A percentile compares a stretch with the other conserved stretches of the same genome.
These are phyloP conservation scores for Fusarium fujikuroi DNA, from an alignment of 2,329 filamentous ascomycete species.

Conservation along the genomic window DNA sequence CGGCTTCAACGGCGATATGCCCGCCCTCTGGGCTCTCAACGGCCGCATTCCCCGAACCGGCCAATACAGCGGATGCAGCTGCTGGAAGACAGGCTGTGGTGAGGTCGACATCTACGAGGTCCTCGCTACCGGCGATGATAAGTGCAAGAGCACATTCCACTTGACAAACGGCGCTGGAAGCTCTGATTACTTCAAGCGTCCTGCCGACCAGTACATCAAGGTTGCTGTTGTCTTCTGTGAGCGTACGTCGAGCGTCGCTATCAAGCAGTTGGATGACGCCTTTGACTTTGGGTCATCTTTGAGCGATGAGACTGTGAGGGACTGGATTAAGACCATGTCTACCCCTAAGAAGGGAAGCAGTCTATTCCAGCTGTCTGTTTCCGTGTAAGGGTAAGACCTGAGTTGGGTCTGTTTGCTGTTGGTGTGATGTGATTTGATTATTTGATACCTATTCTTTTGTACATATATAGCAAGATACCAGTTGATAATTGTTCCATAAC, in stretches of 20 bases:
- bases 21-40: conserved; percentile 81
- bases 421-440: not conserved
- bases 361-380: conserved; percentile 35
- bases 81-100: conserved; percentile 75
- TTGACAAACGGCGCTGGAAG: conserved; percentile 70
- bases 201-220: conserved; percentile 68
- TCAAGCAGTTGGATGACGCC: conserved; percentile 62
- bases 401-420: not conserved
- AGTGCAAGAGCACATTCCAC: conserved; percentile 78
- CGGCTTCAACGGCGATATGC: conserved; percentile 72
- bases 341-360: conserved; percentile 31
- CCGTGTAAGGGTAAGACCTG: not conserved
- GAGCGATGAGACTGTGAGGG: conserved; percentile 51
- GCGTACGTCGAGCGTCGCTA: conserved; percentile 61
- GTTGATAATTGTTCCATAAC: not conserved
- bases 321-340: conserved; percentile 46
- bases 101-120: conserved; percentile 83
- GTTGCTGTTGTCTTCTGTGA: conserved; percentile 71
- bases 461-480: conserved; percentile 18
- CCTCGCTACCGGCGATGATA: conserved; percentile 70
- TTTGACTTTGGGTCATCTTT: conserved; percentile 55
- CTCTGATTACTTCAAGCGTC: conserved; percentile 78
- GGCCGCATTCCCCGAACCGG: conserved; percentile 74
- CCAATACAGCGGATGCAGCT: conserved; percentile 78
- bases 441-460: conserved; percentile 20